Evolutionary conservation across 805 yeast genomes (phyloP), one percentile per base, ranked within the genome.

Genomic region (Candida orba): DNA sequence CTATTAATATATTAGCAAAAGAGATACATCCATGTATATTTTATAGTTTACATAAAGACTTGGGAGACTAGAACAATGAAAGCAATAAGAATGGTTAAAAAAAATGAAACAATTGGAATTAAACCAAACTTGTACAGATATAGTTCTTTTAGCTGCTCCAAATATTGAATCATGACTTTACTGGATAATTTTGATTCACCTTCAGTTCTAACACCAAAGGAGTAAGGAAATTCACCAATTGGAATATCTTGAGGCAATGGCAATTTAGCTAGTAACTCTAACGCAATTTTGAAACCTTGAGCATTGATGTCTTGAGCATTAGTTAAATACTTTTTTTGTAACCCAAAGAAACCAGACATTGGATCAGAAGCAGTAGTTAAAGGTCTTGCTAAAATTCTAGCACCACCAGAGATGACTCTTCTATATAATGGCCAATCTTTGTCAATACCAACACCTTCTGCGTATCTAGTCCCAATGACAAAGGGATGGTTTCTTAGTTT

Each of bases 391-490:
- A 72, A 53, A 53, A 66, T 54, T 52, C 78, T 66, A 13, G 78
- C 78, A 44, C 76, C 73, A 4, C 71, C 62, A 31, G 73, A 67
- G 42, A 73, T 71, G 31, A 72, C 67, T 52, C 77, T 68, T 49
- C 78, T 66, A 59, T 70, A 67, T 43, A 72, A 52, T 30, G 76
- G 76, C 78, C 78, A 72, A 51, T 72, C 75, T 54, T 72, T 71
- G 52, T 72, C 78, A 43, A 72, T 72, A 47, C 74, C 76, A 37
- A 72, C 77, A 49, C 76, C 76, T 34, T 72, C 73, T n/a, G 76
- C 76, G 45, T 72, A 72, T 57, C 78, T 65, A 31, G 78, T 72
- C 45, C 78, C 78, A 41, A 71, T 58, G 20, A 65, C 75, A 43
- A 72, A 72, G 24, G 76, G 69, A 46, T 65, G 66, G 7, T 56